A percentile compares a stretch with the other conserved stretches of the same genome.
Conservation (phyloP, 371 early-diverging fungal genomes). For the Saksenaea oblongispora region DNA sequence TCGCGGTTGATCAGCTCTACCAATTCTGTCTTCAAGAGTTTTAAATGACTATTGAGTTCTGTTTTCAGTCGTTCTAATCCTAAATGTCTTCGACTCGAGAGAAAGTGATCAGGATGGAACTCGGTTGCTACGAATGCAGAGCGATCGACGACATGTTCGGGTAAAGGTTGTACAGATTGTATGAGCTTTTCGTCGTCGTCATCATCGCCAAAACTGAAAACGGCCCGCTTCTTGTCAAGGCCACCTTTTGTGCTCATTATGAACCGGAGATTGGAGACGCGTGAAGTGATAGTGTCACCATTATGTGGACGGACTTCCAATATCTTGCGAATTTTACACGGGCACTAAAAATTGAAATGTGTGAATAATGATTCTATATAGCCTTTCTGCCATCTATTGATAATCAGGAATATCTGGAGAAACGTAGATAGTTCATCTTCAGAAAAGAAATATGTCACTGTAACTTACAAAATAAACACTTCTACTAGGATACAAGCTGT, state of each 20-base stretch:
- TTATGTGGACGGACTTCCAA: not conserved
- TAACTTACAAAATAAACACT: too few species aligned
- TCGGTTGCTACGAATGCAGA: constrained; percentile 50
- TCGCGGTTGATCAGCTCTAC: constrained; percentile 82
- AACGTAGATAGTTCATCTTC: too few species aligned
- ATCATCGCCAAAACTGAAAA: constrained; percentile 48
- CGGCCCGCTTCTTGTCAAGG: constrained; percentile 17
- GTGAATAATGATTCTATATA: too few species aligned
- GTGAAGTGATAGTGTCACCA: not conserved
- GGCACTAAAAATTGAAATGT: not conserved
- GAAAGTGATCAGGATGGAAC: constrained; percentile 63
- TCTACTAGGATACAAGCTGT: too few species aligned
- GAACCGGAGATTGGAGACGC: not conserved
- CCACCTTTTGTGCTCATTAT: not conserved
- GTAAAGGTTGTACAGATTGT: constrained; percentile 34
- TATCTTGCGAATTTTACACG: not conserved
- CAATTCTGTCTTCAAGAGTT: constrained; percentile 68
- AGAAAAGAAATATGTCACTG: too few species aligned
- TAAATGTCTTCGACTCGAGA: constrained; percentile 68
- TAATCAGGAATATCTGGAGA: too few species aligned
- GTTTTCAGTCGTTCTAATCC: constrained; percentile 67
- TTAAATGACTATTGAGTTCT: constrained; percentile 64
- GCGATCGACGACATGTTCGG: constrained; percentile 51
- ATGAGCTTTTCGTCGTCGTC: constrained; percentile 32
- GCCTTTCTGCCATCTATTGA: too few species aligned